A percentile compares a stretch with the other conserved stretches of the same genome.
These are phyloP conservation scores for Rhododendron ferrugineum DNA, from an alignment of 148 eudicot genomes.

Conservation along the genomic window DNA sequence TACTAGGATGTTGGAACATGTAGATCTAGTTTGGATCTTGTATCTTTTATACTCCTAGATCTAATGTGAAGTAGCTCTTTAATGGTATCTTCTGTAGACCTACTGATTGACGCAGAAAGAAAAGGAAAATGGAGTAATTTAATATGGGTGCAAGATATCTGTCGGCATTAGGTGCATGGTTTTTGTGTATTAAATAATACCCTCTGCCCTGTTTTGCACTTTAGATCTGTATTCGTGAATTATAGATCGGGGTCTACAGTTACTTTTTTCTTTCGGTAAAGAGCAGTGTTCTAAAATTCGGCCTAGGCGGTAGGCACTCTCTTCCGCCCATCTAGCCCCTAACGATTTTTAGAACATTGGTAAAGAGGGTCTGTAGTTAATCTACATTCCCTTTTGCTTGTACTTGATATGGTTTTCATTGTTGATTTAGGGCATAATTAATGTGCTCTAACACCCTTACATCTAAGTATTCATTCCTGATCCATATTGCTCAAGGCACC, in stretches of 20 bases:
- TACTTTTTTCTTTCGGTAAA: neutral
- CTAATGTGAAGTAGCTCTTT: neutral
- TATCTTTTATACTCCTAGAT: neutral
- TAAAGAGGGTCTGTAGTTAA: too few relatives aligned
- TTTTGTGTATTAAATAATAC: neutral
- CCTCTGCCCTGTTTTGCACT: slow-evolving; percentile 1
- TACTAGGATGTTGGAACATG: neutral
- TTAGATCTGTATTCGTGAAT: slow-evolving; percentile 6
- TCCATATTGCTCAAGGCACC: neutral
- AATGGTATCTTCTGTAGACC: neutral
- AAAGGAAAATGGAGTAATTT: neutral
- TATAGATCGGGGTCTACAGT: neutral
- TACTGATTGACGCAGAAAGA: neutral
- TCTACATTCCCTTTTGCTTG: neutral
- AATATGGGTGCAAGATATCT: neutral
- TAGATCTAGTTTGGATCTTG: slow-evolving; percentile 11
- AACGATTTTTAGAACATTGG: too few relatives aligned
- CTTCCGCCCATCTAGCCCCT: too few relatives aligned
- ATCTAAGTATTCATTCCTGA: neutral
- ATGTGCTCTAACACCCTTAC: neutral
- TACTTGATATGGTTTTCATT: neutral
- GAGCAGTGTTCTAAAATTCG: too few relatives aligned
- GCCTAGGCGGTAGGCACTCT: too few relatives aligned
- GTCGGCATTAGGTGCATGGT: neutral
- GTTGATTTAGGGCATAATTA: neutral